A percentile compares a stretch with the other conserved stretches of the same genome.
phyloP scores from a whole-genome alignment of 2,329 filamentous ascomycete genomes.

The Neofusicoccum parvum region DNA sequence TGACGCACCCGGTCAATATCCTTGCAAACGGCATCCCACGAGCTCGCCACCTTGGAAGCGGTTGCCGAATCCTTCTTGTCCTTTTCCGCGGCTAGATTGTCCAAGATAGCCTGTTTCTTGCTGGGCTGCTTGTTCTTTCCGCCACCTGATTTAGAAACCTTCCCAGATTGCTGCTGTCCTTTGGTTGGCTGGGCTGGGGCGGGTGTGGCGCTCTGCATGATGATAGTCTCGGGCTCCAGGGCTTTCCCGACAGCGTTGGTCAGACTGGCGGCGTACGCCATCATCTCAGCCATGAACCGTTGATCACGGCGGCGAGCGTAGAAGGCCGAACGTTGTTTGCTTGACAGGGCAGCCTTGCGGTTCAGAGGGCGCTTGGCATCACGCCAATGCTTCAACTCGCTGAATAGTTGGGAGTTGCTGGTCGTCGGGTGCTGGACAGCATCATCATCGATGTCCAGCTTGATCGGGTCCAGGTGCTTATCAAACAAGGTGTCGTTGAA shows the following conservation, averaged over 20 bases:
- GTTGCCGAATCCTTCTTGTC: conserved; percentile 46
- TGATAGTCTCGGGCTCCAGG: conserved; percentile 66
- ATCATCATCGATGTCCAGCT: conserved; percentile 40
- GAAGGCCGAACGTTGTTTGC: conserved; percentile 38
- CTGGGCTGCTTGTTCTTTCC: conserved; percentile 10
- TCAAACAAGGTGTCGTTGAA: conserved; percentile 53
- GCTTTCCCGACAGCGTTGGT: conserved; percentile 65
- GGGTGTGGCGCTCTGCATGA: conserved; percentile 40
- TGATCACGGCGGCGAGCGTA: conserved; percentile 58
- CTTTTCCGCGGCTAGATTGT: conserved; percentile 45
- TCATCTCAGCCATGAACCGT: conserved; percentile 67
- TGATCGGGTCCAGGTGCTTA: conserved; percentile 48
- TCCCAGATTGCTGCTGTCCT: not conserved
- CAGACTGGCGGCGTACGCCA: conserved; percentile 69
- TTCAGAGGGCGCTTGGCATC: conserved; percentile 58
- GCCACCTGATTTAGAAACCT: not conserved
- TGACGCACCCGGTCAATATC: conserved; percentile 49
- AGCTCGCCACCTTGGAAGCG: conserved; percentile 44
- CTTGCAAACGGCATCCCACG: conserved; percentile 50
- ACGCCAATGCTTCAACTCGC: conserved; percentile 63
- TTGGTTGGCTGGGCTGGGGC: not conserved
- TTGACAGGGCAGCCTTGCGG: conserved; percentile 34
- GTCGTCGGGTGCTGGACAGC: conserved; percentile 32
- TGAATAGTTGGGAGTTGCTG: conserved; percentile 44
- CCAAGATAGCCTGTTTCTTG: conserved; percentile 47